These are phyloP conservation scores for Agaricus subrufescens DNA, from an alignment of 768 basidiomycete species.

Conservation along the genomic window DNA sequence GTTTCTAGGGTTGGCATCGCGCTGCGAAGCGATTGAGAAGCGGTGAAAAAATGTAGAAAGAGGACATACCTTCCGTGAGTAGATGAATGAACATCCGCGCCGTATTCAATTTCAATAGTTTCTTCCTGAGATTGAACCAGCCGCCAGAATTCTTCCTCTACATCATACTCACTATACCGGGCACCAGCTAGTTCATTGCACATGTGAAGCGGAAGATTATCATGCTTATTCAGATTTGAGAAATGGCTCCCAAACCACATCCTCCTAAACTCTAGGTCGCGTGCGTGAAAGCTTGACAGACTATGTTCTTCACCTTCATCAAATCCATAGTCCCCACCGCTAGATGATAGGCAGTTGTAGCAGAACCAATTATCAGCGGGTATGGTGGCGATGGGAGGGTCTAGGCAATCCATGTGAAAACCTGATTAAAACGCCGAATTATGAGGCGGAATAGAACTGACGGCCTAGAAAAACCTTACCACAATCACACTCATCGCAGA, in stretches of 20 bases:
- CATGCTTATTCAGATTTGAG: conserved; percentile 28
- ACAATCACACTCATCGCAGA: conserved; percentile 49
- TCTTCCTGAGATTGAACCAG: conserved; percentile 86
- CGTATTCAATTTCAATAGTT: conserved; percentile 97
- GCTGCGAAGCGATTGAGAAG: conserved; percentile 34
- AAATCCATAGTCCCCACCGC: conserved; percentile 95
- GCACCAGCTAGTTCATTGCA: conserved; percentile 52
- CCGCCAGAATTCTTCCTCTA: conserved; percentile 96
- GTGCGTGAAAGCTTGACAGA: conserved; percentile 85
- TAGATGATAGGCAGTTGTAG: conserved; percentile 83
- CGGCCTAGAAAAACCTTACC: conserved; percentile 22
- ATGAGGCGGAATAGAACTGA: conserved; percentile 4
- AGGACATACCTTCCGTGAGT: conserved; percentile 85
- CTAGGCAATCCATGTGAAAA: conserved; percentile 96
- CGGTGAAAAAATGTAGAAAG: background rate
- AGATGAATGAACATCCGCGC: conserved; percentile 97
- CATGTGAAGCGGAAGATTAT: conserved; percentile 42
- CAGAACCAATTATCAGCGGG: conserved; percentile 98
- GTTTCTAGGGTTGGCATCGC: conserved; percentile 96
- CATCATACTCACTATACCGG: conserved; percentile 80
- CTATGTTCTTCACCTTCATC: conserved; percentile 97
- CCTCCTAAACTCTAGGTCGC: conserved; percentile 84
- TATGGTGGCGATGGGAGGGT: conserved; percentile 80
- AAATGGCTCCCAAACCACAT: conserved; percentile 81
- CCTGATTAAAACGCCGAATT: conserved; percentile 39